These are phyloP conservation scores for Entomortierella parvispora DNA, from an alignment of 192 early-diverging fungal genomes.

Conservation along the genomic window DNA sequence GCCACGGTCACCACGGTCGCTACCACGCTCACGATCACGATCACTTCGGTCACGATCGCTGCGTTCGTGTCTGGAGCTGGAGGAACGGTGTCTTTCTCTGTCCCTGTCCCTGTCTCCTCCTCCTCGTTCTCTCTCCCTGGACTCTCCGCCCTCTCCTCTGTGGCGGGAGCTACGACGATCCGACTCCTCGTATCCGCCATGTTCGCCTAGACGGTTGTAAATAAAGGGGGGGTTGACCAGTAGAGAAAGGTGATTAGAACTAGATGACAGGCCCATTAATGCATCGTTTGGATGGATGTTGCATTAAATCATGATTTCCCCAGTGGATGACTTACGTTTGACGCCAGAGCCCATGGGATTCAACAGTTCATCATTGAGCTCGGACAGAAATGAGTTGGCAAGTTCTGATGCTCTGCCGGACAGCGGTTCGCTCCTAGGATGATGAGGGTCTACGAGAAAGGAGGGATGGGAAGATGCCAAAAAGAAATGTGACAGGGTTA, in stretches of 20 bases:
- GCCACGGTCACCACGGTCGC: constrained; percentile 50
- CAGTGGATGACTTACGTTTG: constrained; percentile 32
- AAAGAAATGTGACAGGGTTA: not conserved
- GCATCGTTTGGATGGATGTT: too few relatives aligned
- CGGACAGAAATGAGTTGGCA: constrained; percentile 46
- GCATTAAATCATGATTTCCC: not conserved
- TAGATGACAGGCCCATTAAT: too few relatives aligned
- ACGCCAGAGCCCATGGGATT: constrained; percentile 10
- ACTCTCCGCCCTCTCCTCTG: constrained; percentile 47
- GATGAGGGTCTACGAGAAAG: constrained; percentile 33
- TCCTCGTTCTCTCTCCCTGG: constrained; percentile 60
- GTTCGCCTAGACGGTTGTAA: constrained; percentile 17
- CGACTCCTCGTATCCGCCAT: constrained; percentile 28
- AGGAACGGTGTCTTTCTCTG: constrained; percentile 48
- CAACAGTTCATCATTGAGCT: constrained; percentile 29
- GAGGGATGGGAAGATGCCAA: not conserved
- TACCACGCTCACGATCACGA: constrained; percentile 38
- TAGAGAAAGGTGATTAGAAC: not conserved
- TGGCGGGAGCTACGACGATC: constrained; percentile 48
- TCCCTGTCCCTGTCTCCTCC: constrained; percentile 66
- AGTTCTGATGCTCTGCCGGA: constrained; percentile 45
- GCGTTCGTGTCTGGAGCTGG: constrained; percentile 53
- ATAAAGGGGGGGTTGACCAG: not conserved
- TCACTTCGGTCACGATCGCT: constrained; percentile 49
- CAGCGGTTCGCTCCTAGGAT: constrained; percentile 34